Evolutionary conservation across 2,329 filamentous ascomycete genomes (phyloP).

Genomic region (Fusarium xyrophilum): DNA sequence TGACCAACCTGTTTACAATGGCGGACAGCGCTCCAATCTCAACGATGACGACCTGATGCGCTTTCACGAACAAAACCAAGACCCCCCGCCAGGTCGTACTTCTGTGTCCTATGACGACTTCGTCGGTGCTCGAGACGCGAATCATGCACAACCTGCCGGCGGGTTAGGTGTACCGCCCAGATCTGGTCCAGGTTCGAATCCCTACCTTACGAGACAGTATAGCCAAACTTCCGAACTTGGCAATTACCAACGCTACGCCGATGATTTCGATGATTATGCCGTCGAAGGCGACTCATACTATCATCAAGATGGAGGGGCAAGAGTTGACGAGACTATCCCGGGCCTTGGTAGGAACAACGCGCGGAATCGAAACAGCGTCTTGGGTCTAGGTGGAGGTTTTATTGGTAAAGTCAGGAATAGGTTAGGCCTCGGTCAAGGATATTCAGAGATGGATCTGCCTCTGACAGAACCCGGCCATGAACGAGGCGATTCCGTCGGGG

Average conservation of each 20-base stretch:
- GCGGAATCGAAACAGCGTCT: constrained; percentile 84
- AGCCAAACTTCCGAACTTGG: constrained; percentile 82
- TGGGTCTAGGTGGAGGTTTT: constrained; percentile 85
- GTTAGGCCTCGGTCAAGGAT: constrained; percentile 84
- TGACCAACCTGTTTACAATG: constrained; percentile 73
- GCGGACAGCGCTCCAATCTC: constrained; percentile 77
- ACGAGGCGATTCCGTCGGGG: constrained; percentile 48
- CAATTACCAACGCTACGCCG: constrained; percentile 91
- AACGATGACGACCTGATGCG: constrained; percentile 82
- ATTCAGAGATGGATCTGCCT: constrained; percentile 98
- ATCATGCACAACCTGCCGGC: constrained; percentile 52
- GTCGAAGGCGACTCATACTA: constrained; percentile 84
- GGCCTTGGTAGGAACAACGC: constrained; percentile 57
- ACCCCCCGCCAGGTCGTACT: constrained; percentile 70
- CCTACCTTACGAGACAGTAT: constrained; percentile 61
- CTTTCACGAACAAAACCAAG: constrained; percentile 75
- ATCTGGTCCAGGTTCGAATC: constrained; percentile 41
- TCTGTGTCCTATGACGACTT: constrained; percentile 96
- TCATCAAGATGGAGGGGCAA: constrained; percentile 76
- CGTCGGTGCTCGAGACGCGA: constrained; percentile 70
- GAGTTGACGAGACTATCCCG: constrained; percentile 61
- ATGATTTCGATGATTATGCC: constrained; percentile 81
- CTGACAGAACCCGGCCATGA: constrained; percentile 75
- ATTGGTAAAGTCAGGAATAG: constrained; percentile 88
- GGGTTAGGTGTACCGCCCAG: constrained; percentile 37